Base-by-base conservation (phyloP, 2,329 filamentous ascomycete species). In the Cordyceps fumosorosea region DNA sequence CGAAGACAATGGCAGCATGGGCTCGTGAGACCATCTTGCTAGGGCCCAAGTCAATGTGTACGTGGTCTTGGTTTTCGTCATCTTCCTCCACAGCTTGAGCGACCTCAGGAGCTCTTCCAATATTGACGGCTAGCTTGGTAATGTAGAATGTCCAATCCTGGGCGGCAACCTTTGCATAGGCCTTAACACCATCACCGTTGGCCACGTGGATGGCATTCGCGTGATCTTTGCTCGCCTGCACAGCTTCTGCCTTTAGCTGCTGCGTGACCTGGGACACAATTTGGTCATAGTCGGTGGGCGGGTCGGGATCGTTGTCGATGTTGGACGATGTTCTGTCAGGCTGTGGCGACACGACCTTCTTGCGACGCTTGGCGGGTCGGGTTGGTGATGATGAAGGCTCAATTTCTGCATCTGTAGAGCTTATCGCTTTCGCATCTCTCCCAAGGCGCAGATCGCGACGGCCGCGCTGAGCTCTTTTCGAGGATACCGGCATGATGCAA, bases 41-140 rank as follows among this genome's bases (percentile, higher is more conserved):
- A 0, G 90, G 90, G 1, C 90, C 90, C 37, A 99, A 80, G 72
- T 99, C 93, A 67, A 99, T 93, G 71, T 97, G 89, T 14, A 98
- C 78, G 32, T 76, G 78, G 20, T 81, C 77, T 16, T 80, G 76
- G 50, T 82, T 78, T 40, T 78, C 74, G 34, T 77, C 76, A 8
- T 77, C 74, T 34, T 75, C 78, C 55, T 78, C 75, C 59, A 77
- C 77, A 44, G 77, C 66, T 63, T 73, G 69, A 60, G 72, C 65
- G 44, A 72, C 67, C 63, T 89, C 86, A 4, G 85, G 84, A 20
- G 85, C 84, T 65, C 90, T 85, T 50, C 90, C 90, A 66, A 95
- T 92, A 66, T 89, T 87, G 70, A 92, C 84, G 59, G 82, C 81
- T n/a, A 91, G 81, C 65, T 87, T 86, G 65, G 88, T 89, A 64